phyloP scores from a whole-genome alignment of 345 rosid species.

The Turnera subulata region DNA sequence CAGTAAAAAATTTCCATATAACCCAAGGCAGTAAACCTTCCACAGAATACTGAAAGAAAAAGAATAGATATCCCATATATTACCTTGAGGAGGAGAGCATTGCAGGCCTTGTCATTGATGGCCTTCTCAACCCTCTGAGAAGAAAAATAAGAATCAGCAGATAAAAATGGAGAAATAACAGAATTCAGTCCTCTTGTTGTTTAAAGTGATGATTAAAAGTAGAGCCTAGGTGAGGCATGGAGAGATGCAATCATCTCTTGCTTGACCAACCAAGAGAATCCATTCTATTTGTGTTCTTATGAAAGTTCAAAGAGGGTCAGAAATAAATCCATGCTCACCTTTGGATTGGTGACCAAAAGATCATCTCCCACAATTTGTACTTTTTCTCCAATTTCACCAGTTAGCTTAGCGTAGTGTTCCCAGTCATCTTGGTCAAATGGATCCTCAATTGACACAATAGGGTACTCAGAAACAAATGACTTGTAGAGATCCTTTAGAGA shows the following conservation, averaged over 20 bases:
- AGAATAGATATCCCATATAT: background rate
- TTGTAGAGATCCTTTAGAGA: conserved; percentile 55
- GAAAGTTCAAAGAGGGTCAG: background rate
- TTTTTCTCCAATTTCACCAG: conserved; percentile 50
- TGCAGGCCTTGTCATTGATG: conserved; percentile 43
- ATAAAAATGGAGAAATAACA: background rate
- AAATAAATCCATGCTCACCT: conserved; percentile 25
- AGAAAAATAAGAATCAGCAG: background rate
- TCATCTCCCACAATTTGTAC: conserved; percentile 74
- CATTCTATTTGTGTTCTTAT: background rate
- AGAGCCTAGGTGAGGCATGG: background rate
- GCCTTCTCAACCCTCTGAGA: conserved; percentile 58
- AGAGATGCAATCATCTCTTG: background rate
- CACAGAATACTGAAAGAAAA: background rate
- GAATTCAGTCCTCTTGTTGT: too few relatives aligned
- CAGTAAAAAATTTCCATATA: background rate
- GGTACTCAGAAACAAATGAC: conserved; percentile 52
- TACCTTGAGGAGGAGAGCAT: conserved; percentile 60
- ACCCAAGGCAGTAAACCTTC: background rate
- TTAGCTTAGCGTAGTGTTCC: conserved; percentile 55
- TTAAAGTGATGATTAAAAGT: too few relatives aligned
- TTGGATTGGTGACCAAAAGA: conserved; percentile 68
- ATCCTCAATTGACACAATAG: conserved; percentile 65
- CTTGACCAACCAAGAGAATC: background rate
- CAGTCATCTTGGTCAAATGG: conserved; percentile 78